Evolutionary conservation across 768 basidiomycete genomes (phyloP).

Genomic region (Neoboletus subvelutipes): DNA sequence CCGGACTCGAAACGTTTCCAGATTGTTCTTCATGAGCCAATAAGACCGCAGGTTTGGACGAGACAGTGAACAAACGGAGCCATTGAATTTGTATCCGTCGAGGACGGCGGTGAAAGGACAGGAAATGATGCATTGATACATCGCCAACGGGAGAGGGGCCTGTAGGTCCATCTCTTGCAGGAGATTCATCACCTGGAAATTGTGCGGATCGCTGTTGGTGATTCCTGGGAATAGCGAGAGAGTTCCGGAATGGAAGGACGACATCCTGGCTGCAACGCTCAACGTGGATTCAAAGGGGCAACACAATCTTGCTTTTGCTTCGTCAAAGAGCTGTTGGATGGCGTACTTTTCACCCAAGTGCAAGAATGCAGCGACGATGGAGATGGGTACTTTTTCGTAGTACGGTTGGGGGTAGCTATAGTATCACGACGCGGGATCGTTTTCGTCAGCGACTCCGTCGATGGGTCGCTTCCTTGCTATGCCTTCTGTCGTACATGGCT

Average conservation of each 20-base stretch:
- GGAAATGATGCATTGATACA: conserved; percentile 2
- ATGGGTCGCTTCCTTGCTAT: too few relatives aligned
- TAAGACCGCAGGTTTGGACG: conserved; percentile 8
- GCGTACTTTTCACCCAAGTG: too few relatives aligned
- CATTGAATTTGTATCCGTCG: conserved; percentile 12
- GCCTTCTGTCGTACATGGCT: conserved; percentile 21
- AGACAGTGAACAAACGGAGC: not conserved
- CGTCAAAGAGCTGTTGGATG: too few relatives aligned
- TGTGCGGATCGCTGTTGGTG: conserved; percentile 8
- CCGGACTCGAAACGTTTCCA: conserved; percentile 1
- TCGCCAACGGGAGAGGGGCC: too few relatives aligned
- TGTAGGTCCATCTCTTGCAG: too few relatives aligned
- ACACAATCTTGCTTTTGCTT: conserved; percentile 9
- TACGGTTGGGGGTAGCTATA: conserved; percentile 12
- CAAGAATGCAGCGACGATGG: not conserved
- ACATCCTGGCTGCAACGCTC: not conserved
- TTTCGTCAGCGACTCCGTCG: not conserved
- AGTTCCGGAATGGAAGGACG: not conserved
- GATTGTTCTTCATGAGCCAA: conserved; percentile 3
- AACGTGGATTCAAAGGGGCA: conserved; percentile 1
- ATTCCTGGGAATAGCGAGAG: not conserved
- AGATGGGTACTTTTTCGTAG: conserved; percentile 6
- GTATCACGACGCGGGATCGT: not conserved
- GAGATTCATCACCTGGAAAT: conserved; percentile 23
- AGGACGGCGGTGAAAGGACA: conserved; percentile 8